phyloP scores from a whole-genome alignment of 1,284 basidiomycete species.

The Ceratobasidium sp. region DNA sequence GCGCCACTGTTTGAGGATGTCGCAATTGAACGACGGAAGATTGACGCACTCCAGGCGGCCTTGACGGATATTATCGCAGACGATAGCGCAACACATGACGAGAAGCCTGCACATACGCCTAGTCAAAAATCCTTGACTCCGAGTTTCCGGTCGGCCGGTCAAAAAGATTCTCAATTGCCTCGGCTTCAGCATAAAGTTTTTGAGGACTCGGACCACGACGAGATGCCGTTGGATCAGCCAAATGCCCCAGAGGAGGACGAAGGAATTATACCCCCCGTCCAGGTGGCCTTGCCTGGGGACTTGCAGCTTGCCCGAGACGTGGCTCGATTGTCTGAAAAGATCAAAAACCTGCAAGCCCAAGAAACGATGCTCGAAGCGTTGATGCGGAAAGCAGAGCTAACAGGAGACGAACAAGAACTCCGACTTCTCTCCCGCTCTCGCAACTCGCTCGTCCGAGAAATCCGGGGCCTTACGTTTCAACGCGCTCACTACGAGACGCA shows the following conservation, averaged over 20 bases:
- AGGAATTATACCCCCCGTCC: constrained; percentile 63
- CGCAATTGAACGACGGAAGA: constrained; percentile 70
- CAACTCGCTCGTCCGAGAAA: constrained; percentile 82
- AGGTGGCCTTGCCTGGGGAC: constrained; percentile 85
- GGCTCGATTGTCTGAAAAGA: constrained; percentile 76
- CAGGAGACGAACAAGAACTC: constrained; percentile 88
- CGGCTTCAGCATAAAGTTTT: constrained; percentile 39
- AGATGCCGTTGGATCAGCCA: constrained; percentile 52
- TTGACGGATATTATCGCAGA: constrained; percentile 93
- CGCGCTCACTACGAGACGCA: constrained; percentile 92
- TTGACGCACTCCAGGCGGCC: constrained; percentile 95
- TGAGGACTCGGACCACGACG: constrained; percentile 60
- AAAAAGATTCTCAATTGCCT: constrained; percentile 16
- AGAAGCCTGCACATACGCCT: background rate
- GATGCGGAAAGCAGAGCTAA: constrained; percentile 93
- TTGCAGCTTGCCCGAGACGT: constrained; percentile 89
- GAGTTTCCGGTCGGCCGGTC: background rate
- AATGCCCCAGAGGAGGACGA: constrained; percentile 47
- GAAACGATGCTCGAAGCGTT: constrained; percentile 85
- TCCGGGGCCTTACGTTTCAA: constrained; percentile 88
- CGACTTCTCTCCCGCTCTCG: constrained; percentile 85
- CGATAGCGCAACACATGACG: constrained; percentile 61
- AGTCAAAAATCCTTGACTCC: constrained; percentile 16
- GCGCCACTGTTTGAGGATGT: constrained; percentile 84
- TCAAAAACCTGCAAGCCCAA: constrained; percentile 82